Base-by-base conservation (phyloP, 192 early-diverging fungal genomes). In the Globomyces pollinis-pini region DNA sequence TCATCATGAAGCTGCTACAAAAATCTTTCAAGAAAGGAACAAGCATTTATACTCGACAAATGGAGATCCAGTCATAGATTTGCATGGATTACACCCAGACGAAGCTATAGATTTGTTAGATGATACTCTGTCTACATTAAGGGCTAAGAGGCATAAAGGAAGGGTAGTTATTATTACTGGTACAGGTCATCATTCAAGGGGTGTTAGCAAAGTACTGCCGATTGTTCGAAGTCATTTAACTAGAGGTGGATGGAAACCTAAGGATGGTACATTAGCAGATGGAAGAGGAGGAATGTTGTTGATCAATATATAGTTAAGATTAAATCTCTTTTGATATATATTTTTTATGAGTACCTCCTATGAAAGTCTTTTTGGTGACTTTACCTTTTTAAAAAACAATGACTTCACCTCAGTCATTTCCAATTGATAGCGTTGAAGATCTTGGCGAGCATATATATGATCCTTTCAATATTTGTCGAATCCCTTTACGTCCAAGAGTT, bases 11-110 rank as follows among this genome's bases (percentile, higher is more conserved):
- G 77, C 77, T 2, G 58, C 61, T 2, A 34, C 24, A 21, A 30
- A 50, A 5, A 79, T 75, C 36, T 79, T 74, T 54, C 42, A 49
- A 35, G 35, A 31, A 21, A 63, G 77, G 2, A 79, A 79, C 45
- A 50, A 12, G 13, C n/a, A 57, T 13, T 34, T 45, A 11, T 7
- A 18, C 1, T 31, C 34, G 6, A 16, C 44, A 18, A 41, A 18
- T 3, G 65, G 31, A 15, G 59, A 44, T 24, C 63, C 42, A 23
- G 44, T 60, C 18, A 66, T 79, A 28, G 77, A 79, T 43, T 61
- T 79, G 41, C 77, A 79, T 50, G 77, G 73, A 2, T 47, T 79
- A 44, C 77, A 79, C 63, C 72, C 75, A 18, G 33, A 49, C 15
- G 77, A 79, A 56, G 74, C 65, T 1, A 59, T 77, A 5, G 54